A percentile compares a stretch with the other conserved stretches of the same genome.
phyloP scores from a whole-genome alignment of 139 green algal species.

The Parachlorella kessleri region DNA sequence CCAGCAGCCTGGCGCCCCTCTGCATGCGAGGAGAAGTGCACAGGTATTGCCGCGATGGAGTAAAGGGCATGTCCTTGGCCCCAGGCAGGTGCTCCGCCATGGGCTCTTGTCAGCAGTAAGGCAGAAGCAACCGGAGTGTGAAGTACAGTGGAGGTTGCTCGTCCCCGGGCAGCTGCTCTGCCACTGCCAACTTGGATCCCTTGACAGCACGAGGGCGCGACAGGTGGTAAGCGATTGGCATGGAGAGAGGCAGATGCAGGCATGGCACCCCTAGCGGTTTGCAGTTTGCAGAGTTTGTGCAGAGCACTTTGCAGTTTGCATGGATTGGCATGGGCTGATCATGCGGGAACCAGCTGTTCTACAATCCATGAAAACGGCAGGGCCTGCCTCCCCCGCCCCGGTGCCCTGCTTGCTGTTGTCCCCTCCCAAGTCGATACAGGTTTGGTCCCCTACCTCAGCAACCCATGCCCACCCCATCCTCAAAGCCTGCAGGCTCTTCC shows the following conservation, averaged over 20 bases:
- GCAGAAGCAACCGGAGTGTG: not conserved
- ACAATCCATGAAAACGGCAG: too few species aligned
- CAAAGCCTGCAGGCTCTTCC: too few species aligned
- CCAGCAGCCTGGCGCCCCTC: slow-evolving; percentile 78
- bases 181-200: slow-evolving; percentile 41
- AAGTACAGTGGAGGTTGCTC: slow-evolving; percentile 67
- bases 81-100: slow-evolving; percentile 86
- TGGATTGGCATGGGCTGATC: too few species aligned
- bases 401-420: too few species aligned
- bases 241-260: not conserved
- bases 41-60: not conserved
- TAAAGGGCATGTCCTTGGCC: slow-evolving; percentile 21
- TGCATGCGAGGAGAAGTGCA: slow-evolving; percentile 11
- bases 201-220: too few species aligned
- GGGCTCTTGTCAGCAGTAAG: slow-evolving; percentile 6
- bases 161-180: slow-evolving; percentile 84
- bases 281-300: not conserved
- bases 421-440: too few species aligned
- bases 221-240: not conserved
- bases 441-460: too few species aligned
- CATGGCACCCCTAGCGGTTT: too few species aligned
- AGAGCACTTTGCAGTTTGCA: too few species aligned
- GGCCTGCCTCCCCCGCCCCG: too few species aligned
- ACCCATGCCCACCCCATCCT: too few species aligned
- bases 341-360: too few species aligned